Evolutionary conservation across 2,329 filamentous ascomycete species (phyloP).

Genomic region (Fusarium metavorans): DNA sequence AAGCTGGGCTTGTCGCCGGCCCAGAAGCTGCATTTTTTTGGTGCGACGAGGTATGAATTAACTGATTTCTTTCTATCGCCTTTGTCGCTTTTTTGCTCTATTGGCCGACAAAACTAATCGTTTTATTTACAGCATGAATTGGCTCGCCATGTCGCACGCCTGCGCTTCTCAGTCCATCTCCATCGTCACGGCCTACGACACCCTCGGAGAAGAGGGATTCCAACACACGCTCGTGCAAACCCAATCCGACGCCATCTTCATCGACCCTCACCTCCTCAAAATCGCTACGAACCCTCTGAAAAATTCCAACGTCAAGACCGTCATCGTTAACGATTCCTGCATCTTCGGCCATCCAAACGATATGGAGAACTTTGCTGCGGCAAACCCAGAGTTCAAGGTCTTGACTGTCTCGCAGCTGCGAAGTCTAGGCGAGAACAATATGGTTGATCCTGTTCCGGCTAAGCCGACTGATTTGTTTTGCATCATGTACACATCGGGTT

Average conservation of each 20-base stretch:
- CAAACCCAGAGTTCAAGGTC: conserved; percentile 64
- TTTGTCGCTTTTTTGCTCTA: too few species aligned
- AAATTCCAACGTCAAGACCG: conserved; percentile 64
- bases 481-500: conserved; percentile 88
- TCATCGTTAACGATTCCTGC: conserved; percentile 72
- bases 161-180: conserved; percentile 86
- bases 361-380: conserved; percentile 67
- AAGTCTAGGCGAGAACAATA: conserved; percentile 71
- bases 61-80: not conserved
- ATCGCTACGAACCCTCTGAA: conserved; percentile 68
- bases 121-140: conserved; percentile 71
- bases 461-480: conserved; percentile 83
- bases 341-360: conserved; percentile 63
- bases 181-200: conserved; percentile 95
- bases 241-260: conserved; percentile 82
- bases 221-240: conserved; percentile 90
- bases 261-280: conserved; percentile 81
- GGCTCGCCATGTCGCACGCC: conserved; percentile 84
- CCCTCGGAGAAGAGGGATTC: conserved; percentile 84
- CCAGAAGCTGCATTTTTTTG: conserved; percentile 83
- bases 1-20: conserved; percentile 75
- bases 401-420: conserved; percentile 66
- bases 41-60: conserved; percentile 74
- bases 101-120: not conserved
- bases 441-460: conserved; percentile 76